Evolutionary conservation across 2,329 filamentous ascomycete genomes (phyloP).

Genomic region (Colletotrichum cordylinicola): DNA sequence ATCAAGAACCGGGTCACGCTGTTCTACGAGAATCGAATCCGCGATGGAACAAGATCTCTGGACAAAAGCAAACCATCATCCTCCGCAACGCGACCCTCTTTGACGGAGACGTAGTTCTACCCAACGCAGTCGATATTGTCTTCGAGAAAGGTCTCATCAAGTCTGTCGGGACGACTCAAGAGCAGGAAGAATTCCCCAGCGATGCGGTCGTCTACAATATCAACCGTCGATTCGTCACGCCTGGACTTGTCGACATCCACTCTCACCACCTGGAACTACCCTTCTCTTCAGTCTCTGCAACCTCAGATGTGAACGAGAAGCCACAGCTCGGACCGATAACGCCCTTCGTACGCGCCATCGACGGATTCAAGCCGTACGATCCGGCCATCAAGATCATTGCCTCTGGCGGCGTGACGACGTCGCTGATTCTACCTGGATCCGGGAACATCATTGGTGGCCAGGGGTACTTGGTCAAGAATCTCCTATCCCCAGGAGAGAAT

Average conservation of each 20-base stretch:
- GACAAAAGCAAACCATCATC: constrained; percentile 26
- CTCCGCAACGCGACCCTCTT: constrained; percentile 47
- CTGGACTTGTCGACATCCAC: constrained; percentile 50
- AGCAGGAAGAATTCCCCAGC: background rate
- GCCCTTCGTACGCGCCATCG: constrained; percentile 35
- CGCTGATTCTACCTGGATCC: constrained; percentile 46
- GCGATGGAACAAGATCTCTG: background rate
- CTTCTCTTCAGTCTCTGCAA: constrained; percentile 38
- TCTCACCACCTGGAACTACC: constrained; percentile 41
- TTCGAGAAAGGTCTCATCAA: constrained; percentile 40
- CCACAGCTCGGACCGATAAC: constrained; percentile 37
- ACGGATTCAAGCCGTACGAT: constrained; percentile 45
- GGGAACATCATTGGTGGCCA: constrained; percentile 51
- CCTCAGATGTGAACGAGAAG: constrained; percentile 42
- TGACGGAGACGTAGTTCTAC: constrained; percentile 41
- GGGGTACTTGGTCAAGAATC: constrained; percentile 46
- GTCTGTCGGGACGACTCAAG: background rate
- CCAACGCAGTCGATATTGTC: constrained; percentile 38
- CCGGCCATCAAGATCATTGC: constrained; percentile 39
- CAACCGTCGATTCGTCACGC: constrained; percentile 44
- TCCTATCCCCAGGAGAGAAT: constrained; percentile 33
- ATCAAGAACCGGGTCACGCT: background rate
- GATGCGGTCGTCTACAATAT: constrained; percentile 31
- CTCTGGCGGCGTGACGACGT: constrained; percentile 49
- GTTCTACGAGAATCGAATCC: background rate